Evolutionary conservation across 1,284 basidiomycete species (phyloP).

Genomic region (Cutaneotrichosporon spelunceum): DNA sequence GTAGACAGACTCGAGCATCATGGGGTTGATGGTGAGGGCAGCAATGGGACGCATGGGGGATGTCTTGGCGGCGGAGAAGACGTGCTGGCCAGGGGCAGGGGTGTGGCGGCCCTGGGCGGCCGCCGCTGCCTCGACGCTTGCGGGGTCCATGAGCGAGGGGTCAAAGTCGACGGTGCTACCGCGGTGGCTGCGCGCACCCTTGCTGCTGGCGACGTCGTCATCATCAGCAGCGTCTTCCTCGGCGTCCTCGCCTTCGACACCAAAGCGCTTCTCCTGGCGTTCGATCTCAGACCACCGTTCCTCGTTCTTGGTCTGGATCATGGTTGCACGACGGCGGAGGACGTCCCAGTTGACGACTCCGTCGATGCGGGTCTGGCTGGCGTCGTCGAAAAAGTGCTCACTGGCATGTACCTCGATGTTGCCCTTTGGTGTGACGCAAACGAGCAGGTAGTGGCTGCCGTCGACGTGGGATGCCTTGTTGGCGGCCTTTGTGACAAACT

Average conservation of each 20-base stretch:
- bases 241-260: constrained; percentile 35
- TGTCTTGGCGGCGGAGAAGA: constrained; percentile 30
- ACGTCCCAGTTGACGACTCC: constrained; percentile 38
- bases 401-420: constrained; percentile 57
- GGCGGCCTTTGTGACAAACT: constrained; percentile 55
- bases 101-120: constrained; percentile 5
- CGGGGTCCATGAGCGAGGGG: constrained; percentile 22
- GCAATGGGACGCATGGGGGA: constrained; percentile 32
- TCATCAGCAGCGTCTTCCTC: constrained; percentile 34
- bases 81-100: constrained; percentile 20
- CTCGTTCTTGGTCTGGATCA: constrained; percentile 23
- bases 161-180: constrained; percentile 27
- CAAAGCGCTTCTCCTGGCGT: constrained; percentile 37
- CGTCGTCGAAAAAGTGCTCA: constrained; percentile 41
- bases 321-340: constrained; percentile 16
- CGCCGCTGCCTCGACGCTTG: constrained; percentile 15
- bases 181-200: constrained; percentile 31
- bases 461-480: constrained; percentile 56
- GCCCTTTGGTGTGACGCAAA: constrained; percentile 56
- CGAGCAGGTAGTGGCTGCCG: constrained; percentile 57
- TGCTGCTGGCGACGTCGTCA: constrained; percentile 26
- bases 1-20: constrained; percentile 42
- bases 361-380: constrained; percentile 34
- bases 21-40: constrained; percentile 34
- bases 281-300: constrained; percentile 36